Base-by-base conservation (phyloP, 495 filamentous ascomycete genomes). In the Hypoxylon fragiforme region DNA sequence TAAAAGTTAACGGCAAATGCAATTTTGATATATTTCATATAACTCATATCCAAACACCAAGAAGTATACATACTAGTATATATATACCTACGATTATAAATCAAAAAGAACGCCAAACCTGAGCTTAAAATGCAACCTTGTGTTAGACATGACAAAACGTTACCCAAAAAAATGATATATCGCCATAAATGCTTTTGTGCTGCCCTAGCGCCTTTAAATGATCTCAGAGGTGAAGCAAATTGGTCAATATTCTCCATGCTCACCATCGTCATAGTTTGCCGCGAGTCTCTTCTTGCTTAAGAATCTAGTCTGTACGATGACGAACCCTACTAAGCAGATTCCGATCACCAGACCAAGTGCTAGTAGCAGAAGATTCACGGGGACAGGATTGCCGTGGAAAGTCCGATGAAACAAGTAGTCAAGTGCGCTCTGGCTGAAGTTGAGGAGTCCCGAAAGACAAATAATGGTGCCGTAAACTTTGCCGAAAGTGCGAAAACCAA, bases 401-500 rank as follows among this genome's bases (percentile, higher is more conserved):
- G 73, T 74, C 38, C 78, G 76, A 56, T 96, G 87, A 21, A 90
- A 92, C 44, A 94, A 55, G 46, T 84, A 84, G 68, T 97, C 94
- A 20, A 97, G 73, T 0, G 80, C 91, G 7, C 85, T 84, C 74
- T 97, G 92, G 13, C 79, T 82, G 60, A 98, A 92, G 69, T 95
- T 96, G 41, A 92, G 78, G 8, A 98, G 61, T 4, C 94, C 94
- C 1, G 91, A 85, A 2, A 94, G 66, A 64, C 90, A 96, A 51
- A 97, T 97, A 47, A 96, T 85, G 6, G 91, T 78, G n/a, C 94
- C 94, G 67, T 97, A 97, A 19, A 98, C 90, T 48, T 88, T 96
- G 19, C 92, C 92, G 57, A 97, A 97, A 0, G 92, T 96, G 53
- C 83, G 84, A 72, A 96, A 96, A 6, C 94, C 92, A 68, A 98